A percentile compares a stretch with the other conserved stretches of the same genome.
Conservation (phyloP, 2,329 filamentous ascomycete species). For the Colletotrichum lini region DNA sequence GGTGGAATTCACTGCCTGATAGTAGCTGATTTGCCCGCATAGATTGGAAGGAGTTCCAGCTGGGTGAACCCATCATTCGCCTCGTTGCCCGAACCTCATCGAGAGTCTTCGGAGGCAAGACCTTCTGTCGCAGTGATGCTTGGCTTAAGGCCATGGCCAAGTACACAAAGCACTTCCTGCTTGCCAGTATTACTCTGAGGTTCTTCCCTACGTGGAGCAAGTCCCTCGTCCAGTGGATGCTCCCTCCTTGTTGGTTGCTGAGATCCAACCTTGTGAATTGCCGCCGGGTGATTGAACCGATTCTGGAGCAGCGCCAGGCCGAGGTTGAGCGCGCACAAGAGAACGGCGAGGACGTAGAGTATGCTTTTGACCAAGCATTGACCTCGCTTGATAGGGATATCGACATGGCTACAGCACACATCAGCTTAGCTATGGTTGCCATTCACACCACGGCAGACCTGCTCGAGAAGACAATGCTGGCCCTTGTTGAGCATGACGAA, state of each 20-base stretch:
- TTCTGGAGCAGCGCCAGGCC: background rate
- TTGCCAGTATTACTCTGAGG: background rate
- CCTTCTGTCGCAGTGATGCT: background rate
- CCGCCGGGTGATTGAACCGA: background rate
- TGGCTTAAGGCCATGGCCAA: conserved; percentile 7
- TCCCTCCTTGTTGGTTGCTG: background rate
- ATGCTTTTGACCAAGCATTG: background rate
- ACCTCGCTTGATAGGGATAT: background rate
- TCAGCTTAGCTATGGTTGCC: conserved; percentile 9
- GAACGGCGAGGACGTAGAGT: background rate
- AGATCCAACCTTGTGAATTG: background rate
- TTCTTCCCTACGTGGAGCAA: background rate
- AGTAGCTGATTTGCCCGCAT: background rate
- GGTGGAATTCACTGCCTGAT: background rate
- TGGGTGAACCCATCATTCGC: background rate
- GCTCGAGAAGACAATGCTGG: conserved; percentile 4
- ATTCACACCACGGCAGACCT: conserved; percentile 12
- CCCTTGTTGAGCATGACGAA: background rate
- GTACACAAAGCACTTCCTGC: conserved; percentile 6
- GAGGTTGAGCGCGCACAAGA: background rate
- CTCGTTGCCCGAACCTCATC: background rate
- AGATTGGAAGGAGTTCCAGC: background rate
- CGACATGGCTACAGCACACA: conserved; percentile 3
- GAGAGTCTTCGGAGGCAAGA: conserved; percentile 2
- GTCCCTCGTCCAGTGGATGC: background rate